Conservation (phyloP, 495 filamentous ascomycete genomes). For the Tetracladium setigerum region DNA sequence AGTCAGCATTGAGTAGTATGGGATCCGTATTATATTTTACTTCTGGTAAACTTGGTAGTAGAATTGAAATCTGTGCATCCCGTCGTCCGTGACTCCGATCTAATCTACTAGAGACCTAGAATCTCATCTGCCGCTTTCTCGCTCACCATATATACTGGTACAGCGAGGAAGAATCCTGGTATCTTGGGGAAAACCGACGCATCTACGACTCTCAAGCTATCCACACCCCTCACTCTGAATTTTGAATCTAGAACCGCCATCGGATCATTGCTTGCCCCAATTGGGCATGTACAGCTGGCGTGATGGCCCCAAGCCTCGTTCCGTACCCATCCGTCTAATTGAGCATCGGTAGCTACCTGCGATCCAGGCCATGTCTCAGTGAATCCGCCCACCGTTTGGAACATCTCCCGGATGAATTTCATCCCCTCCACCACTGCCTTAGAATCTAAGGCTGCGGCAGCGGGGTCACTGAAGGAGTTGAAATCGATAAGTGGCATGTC, state of each 20-base stretch:
- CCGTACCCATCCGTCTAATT: slow-evolving; percentile 41
- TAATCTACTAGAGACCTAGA: too few relatives aligned
- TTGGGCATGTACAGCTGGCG: slow-evolving; percentile 48
- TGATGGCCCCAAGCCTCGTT: slow-evolving; percentile 53
- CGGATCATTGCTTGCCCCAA: slow-evolving; percentile 45
- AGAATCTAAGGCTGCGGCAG: too few relatives aligned
- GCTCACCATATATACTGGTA: slow-evolving; percentile 49
- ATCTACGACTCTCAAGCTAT: slow-evolving; percentile 55
- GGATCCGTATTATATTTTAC: too few relatives aligned
- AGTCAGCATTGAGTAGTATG: too few relatives aligned
- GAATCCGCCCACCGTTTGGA: slow-evolving; percentile 34
- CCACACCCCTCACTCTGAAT: slow-evolving; percentile 48
- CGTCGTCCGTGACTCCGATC: too few relatives aligned
- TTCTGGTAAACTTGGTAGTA: too few relatives aligned
- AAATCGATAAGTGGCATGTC: slow-evolving; percentile 47
- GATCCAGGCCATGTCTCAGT: slow-evolving; percentile 42
- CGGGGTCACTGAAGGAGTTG: slow-evolving; percentile 33
- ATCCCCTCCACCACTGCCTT: slow-evolving; percentile 2
- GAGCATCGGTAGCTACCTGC: slow-evolving; percentile 28
- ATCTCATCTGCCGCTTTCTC: slow-evolving; percentile 56
- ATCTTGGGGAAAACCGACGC: slow-evolving; percentile 50
- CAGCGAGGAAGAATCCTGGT: slow-evolving; percentile 45
- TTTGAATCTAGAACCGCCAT: slow-evolving; percentile 50
- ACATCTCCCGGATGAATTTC: slow-evolving; percentile 38
- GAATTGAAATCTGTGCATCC: too few relatives aligned